Evolutionary conservation across 805 yeast species (phyloP).

Genomic region (Phaffomyces antillensis): DNA sequence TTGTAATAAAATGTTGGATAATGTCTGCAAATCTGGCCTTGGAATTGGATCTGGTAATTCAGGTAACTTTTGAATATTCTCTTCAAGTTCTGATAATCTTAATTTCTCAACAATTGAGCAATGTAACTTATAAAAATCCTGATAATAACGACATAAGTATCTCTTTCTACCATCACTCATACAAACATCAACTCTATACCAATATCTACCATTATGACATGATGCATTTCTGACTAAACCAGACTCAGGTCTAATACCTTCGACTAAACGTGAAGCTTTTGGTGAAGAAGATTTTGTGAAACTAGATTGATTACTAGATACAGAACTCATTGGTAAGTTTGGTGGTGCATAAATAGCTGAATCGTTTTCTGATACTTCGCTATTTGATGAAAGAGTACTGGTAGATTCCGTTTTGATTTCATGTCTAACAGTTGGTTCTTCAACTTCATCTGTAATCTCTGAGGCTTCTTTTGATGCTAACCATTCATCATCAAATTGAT

Average conservation of each 20-base stretch:
- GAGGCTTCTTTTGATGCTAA: conserved; percentile 9
- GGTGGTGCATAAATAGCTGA: conserved; percentile 1
- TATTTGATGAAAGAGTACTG: background rate
- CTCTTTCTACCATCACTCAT: conserved; percentile 30
- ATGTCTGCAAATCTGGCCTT: conserved; percentile 26
- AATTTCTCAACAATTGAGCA: conserved; percentile 24
- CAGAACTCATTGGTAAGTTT: conserved; percentile 6
- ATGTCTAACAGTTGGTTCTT: background rate
- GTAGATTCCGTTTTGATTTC: background rate
- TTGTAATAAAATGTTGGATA: conserved; percentile 25
- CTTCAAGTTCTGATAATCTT: conserved; percentile 8
- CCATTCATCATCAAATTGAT: conserved; percentile 18
- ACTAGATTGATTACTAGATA: conserved; percentile 7
- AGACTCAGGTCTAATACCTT: conserved; percentile 24
- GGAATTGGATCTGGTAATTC: conserved; percentile 43
- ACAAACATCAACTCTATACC: conserved; percentile 42
- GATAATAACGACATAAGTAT: conserved; percentile 41
- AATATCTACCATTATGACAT: conserved; percentile 36
- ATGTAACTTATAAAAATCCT: conserved; percentile 44
- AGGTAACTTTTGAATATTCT: conserved; percentile 25
- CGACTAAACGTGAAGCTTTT: conserved; percentile 1
- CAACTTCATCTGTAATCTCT: background rate
- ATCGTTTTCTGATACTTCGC: background rate
- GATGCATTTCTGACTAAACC: conserved; percentile 35
- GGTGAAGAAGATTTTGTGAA: conserved; percentile 5